Conservation (phyloP, 257 asterid genomes). For the Ehretia macrophylla region DNA sequence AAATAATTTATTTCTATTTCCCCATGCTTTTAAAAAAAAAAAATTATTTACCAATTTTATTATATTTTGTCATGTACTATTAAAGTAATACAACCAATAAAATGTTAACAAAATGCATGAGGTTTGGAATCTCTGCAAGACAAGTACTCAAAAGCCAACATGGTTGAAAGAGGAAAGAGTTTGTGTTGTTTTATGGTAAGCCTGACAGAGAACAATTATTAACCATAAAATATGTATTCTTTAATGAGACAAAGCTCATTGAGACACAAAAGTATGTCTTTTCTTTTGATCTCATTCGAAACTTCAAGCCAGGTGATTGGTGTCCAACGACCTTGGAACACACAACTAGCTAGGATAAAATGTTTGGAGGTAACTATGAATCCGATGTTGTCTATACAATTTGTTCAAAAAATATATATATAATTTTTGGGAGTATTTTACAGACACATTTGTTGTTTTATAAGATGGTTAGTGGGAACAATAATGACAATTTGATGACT, state of each 20-base stretch:
- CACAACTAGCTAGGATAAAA: conserved; percentile 8
- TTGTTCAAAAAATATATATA: too few species aligned
- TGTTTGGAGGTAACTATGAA: not conserved
- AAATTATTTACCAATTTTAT: not conserved
- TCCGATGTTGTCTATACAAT: too few species aligned
- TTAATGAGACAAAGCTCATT: conserved; percentile 16
- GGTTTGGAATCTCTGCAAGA: too few species aligned
- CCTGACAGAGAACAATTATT: not conserved
- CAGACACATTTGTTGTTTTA: too few species aligned
- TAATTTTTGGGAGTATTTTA: too few species aligned
- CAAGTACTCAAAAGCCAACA: too few species aligned
- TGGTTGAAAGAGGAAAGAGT: not conserved
- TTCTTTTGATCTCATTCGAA: conserved; percentile 24
- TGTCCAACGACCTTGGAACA: conserved; percentile 40
- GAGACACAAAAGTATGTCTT: conserved; percentile 34
- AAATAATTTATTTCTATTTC: conserved; percentile 8
- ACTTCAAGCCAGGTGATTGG: conserved; percentile 19
- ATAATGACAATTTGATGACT: too few species aligned
- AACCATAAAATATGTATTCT: conserved; percentile 17
- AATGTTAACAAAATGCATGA: too few species aligned
- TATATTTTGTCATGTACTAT: not conserved
- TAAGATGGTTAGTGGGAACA: too few species aligned
- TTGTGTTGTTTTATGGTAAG: conserved; percentile 1
- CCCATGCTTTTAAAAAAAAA: not conserved
- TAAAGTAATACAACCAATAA: not conserved